phyloP scores from a whole-genome alignment of 1,284 basidiomycete genomes.

The Mycena sp. region DNA sequence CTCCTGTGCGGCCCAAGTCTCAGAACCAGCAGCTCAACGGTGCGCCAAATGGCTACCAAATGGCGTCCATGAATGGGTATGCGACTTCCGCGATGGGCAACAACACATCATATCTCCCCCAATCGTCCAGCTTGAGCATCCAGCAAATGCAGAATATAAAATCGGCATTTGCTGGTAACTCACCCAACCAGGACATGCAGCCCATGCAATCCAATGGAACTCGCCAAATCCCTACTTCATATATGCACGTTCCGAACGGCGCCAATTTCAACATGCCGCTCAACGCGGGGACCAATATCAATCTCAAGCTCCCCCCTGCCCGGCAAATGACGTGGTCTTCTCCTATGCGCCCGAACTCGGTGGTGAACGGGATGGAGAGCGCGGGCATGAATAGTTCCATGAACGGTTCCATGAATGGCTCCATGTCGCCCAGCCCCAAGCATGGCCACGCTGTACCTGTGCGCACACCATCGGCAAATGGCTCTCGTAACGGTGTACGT shows the following conservation, averaged over 20 bases:
- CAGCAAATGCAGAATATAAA: conserved; percentile 29
- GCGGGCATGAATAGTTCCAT: conserved; percentile 15
- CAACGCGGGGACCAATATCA: conserved; percentile 41
- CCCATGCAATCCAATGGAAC: conserved; percentile 17
- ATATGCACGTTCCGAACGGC: conserved; percentile 20
- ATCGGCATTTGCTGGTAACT: conserved; percentile 18
- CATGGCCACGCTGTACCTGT: conserved; percentile 44
- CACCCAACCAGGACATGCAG: conserved; percentile 24
- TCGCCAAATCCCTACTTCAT: conserved; percentile 14
- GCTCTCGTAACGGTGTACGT: conserved; percentile 54
- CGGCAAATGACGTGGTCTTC: conserved; percentile 56
- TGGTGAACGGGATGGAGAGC: conserved; percentile 32
- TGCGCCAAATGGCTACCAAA: conserved; percentile 21
- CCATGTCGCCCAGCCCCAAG: conserved; percentile 48
- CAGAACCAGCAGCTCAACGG: conserved; percentile 27
- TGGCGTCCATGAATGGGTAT: conserved; percentile 24
- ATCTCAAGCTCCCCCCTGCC: conserved; percentile 51
- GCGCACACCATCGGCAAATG: conserved; percentile 66
- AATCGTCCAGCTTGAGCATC: conserved; percentile 21
- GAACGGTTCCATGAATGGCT: conserved; percentile 41
- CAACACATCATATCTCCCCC: conserved; percentile 9
- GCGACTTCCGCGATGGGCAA: conserved; percentile 1
- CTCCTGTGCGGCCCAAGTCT: conserved; percentile 30
- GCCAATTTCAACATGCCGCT: conserved; percentile 27
- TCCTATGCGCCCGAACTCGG: conserved; percentile 32